These are phyloP conservation scores for Gonapodya prolifera DNA, from an alignment of 192 early-diverging fungal genomes.

Conservation along the genomic window DNA sequence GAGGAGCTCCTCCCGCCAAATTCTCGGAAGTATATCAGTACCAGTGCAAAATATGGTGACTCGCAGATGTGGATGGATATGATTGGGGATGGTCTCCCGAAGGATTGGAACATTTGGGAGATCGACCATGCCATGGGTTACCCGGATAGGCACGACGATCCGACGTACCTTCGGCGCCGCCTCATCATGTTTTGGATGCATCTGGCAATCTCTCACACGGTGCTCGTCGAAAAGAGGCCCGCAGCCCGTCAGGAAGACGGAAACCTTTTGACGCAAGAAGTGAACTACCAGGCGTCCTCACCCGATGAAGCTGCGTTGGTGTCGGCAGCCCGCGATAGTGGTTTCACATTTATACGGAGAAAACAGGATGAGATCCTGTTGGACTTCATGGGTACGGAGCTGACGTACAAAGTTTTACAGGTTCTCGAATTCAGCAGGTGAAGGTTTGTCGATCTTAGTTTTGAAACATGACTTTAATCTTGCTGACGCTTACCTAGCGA, in stretches of 20 bases:
- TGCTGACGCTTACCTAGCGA: conserved; percentile 43
- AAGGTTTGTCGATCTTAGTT: not conserved
- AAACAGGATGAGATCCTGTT: conserved; percentile 39
- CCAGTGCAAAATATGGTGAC: conserved; percentile 52
- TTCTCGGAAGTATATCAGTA: conserved; percentile 7
- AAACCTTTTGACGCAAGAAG: conserved; percentile 15
- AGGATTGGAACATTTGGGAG: conserved; percentile 14
- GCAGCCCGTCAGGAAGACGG: conserved; percentile 20
- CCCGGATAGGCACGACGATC: conserved; percentile 22
- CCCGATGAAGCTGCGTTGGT: conserved; percentile 79
- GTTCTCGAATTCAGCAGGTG: conserved; percentile 68
- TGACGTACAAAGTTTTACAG: conserved; percentile 66
- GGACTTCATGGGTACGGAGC: conserved; percentile 53
- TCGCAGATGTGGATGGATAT: conserved; percentile 63
- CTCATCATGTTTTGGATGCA: conserved; percentile 77
- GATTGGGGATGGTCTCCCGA: conserved; percentile 24
- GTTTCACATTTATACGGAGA: conserved; percentile 57
- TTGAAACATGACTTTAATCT: not conserved
- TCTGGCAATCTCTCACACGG: conserved; percentile 89
- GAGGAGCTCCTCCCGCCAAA: conserved; percentile 43
- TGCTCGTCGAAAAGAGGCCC: conserved; percentile 59
- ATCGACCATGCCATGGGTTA: not conserved
- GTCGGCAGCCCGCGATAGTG: conserved; percentile 60
- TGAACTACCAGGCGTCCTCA: conserved; percentile 58
- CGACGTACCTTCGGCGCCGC: conserved; percentile 14